Base-by-base conservation (phyloP, 1,139 yeast genomes). In the Neolecta irregularis region DNA sequence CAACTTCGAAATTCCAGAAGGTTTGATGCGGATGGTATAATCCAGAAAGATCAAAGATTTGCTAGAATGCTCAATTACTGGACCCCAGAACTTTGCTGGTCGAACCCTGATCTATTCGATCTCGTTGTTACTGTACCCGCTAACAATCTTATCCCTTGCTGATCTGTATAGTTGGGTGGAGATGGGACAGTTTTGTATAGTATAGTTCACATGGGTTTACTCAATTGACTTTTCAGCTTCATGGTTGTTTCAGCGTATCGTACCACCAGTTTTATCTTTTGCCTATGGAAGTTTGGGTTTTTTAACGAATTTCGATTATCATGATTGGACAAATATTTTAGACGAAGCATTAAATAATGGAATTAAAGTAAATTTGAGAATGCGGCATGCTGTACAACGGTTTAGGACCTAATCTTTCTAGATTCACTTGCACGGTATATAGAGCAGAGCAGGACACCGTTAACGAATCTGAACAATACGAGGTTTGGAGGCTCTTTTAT, bases 111-210 rank as follows among this genome's bases (percentile, higher is more conserved):
- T 34, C 55, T 61, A 29, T 74, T 80, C 46, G 93, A 81, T 52
- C 58, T 80, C 42, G 81, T 78, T 5, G 64, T 80, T 19, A 77
- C 93, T n/a, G 24, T 22, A 11, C 9, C 11, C 11, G 24, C 9
- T n/a, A 22, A n/a, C n/a, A n/a, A n/a, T 11, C 40, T 55, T 73
- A 5, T 65, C n/a, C 0, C 55, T 79, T n/a, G n/a, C n/a, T n/a
- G n/a, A n/a, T n/a, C n/a, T n/a, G n/a, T 22, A 3, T 22, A 22
- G 22, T 44, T 45, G 4, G 93, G 93, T 12, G 94, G 94, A 15
- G 94, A 80, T 50, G 94, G 94, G 20, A 80, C 94, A 0, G 93
- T 80, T 5, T 57, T 80, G 28, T 78, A 72, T 50, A 91, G 76
- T 1, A 74, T 67, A 9, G 67, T 67, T 46, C 83, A 77, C 54